These are phyloP conservation scores for Quercus cerris DNA, from an alignment of 306 rosid species.

Conservation along the genomic window DNA sequence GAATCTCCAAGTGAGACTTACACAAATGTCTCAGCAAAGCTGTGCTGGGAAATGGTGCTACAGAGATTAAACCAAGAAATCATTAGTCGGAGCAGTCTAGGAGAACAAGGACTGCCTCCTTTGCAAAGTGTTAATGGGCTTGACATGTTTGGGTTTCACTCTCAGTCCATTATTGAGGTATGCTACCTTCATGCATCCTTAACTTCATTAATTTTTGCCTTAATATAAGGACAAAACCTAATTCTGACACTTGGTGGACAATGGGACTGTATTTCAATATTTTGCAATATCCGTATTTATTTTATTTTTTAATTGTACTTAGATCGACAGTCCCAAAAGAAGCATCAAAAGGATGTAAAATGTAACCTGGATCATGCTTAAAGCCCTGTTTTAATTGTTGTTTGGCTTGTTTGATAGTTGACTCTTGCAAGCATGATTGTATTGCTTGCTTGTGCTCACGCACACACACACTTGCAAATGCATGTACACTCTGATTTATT, in stretches of 20 bases:
- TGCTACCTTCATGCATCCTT: constrained; percentile 6
- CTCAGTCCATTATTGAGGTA: constrained; percentile 63
- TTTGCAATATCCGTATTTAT: not conserved
- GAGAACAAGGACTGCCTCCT: constrained; percentile 39
- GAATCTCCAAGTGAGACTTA: constrained; percentile 52
- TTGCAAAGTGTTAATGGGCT: constrained; percentile 55
- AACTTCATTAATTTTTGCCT: constrained; percentile 2
- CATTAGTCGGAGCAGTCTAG: constrained; percentile 31
- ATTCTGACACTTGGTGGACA: not conserved
- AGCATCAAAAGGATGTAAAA: too few species aligned
- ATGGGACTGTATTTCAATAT: not conserved
- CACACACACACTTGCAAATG: not conserved
- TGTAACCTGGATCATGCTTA: too few species aligned
- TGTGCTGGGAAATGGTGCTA: constrained; percentile 77
- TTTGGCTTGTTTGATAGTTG: not conserved
- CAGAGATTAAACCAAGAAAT: constrained; percentile 53
- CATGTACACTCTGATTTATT: not conserved
- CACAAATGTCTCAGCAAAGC: constrained; percentile 50
- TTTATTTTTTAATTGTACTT: not conserved
- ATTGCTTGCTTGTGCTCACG: not conserved
- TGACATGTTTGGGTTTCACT: constrained; percentile 80
- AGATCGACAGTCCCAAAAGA: too few species aligned
- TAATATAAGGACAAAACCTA: not conserved
- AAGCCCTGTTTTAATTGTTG: too few species aligned
- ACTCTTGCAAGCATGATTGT: not conserved